These are phyloP conservation scores for Lecanicillium sp. DNA, from an alignment of 2,329 filamentous ascomycete species.

Conservation along the genomic window DNA sequence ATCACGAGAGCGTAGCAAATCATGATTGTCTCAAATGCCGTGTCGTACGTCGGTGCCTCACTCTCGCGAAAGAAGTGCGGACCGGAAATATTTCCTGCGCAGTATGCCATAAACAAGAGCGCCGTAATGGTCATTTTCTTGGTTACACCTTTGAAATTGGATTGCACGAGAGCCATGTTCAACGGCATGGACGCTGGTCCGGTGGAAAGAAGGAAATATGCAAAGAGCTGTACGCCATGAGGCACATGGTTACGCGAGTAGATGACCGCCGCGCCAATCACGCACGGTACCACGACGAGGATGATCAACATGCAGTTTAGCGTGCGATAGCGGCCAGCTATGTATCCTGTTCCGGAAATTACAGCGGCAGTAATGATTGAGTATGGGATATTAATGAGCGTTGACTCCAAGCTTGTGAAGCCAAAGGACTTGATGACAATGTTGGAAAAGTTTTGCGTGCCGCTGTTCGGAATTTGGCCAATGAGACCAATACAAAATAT, in stretches of 20 bases:
- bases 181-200: conserved; percentile 47
- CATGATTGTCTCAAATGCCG: conserved; percentile 47
- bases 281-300: conserved; percentile 39
- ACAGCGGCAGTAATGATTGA: conserved; percentile 39
- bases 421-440: conserved; percentile 48
- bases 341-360: conserved; percentile 40
- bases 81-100: conserved; percentile 45
- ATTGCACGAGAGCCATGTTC: conserved; percentile 44
- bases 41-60: conserved; percentile 43
- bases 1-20: conserved; percentile 46
- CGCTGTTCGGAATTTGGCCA: conserved; percentile 53
- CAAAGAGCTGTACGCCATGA: conserved; percentile 41
- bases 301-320: conserved; percentile 44
- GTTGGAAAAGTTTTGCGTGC: conserved; percentile 51
- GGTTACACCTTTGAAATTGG: conserved; percentile 47
- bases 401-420: conserved; percentile 44
- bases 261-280: conserved; percentile 44
- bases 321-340: conserved; percentile 42
- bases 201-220: conserved; percentile 48
- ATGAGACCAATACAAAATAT: conserved; percentile 44
- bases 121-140: conserved; percentile 54
- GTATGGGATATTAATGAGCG: conserved; percentile 51
- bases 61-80: conserved; percentile 44
- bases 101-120: conserved; percentile 47
- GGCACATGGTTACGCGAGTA: conserved; percentile 33